These are phyloP conservation scores for Sclerotinia sclerotiorum DNA, from an alignment of 2,329 filamentous ascomycete species.

Conservation along the genomic window DNA sequence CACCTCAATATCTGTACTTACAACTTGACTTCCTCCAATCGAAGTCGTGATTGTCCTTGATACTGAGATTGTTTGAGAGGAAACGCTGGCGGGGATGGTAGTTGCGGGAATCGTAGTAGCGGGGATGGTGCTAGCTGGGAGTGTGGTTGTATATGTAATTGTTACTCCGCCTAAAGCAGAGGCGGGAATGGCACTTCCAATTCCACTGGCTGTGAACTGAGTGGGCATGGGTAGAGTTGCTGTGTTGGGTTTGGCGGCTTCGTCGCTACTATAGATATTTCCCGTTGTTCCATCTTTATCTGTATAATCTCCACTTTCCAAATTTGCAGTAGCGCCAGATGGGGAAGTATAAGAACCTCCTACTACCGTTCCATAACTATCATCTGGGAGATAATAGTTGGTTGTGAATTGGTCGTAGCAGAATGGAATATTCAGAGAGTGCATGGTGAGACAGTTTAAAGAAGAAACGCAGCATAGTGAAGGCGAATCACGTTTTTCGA, in stretches of 20 bases:
- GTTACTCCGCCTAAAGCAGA: slow-evolving; percentile 45
- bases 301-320: slow-evolving; percentile 48
- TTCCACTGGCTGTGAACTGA: slow-evolving; percentile 48
- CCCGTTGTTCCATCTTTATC: slow-evolving; percentile 43
- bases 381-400: slow-evolving; percentile 49
- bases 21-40: not conserved
- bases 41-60: slow-evolving; percentile 2
- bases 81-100: not conserved
- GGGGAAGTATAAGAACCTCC: slow-evolving; percentile 46
- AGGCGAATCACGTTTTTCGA: slow-evolving; percentile 21
- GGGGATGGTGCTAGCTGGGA: slow-evolving; percentile 31
- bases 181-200: slow-evolving; percentile 48
- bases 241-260: slow-evolving; percentile 46
- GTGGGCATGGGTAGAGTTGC: slow-evolving; percentile 46
- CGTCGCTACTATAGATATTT: slow-evolving; percentile 47
- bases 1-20: not conserved
- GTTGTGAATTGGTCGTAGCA: slow-evolving; percentile 56
- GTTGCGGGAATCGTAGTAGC: slow-evolving; percentile 25
- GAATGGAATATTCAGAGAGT: slow-evolving; percentile 46
- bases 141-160: slow-evolving; percentile 37
- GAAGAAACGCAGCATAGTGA: slow-evolving; percentile 36
- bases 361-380: slow-evolving; percentile 48
- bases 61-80: not conserved
- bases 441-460: slow-evolving; percentile 34
- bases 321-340: slow-evolving; percentile 44